Evolutionary conservation across 1,139 yeast species (phyloP).

Genomic region (Blastobotrys capitulatus): DNA sequence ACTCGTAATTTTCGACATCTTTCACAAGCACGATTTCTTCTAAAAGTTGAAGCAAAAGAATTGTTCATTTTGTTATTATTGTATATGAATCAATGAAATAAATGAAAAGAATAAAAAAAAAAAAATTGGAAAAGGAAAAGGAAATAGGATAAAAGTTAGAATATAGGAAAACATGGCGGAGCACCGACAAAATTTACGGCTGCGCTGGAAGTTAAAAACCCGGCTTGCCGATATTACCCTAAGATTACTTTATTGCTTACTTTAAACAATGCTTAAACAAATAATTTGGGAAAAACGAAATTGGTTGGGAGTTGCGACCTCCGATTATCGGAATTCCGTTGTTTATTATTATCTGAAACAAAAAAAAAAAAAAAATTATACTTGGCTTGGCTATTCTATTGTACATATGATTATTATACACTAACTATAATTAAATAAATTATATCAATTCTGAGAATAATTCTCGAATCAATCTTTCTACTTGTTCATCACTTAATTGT

Average conservation of each 20-base stretch:
- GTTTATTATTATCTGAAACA: too few species aligned
- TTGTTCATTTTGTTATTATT: neutral
- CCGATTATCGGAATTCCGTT: too few species aligned
- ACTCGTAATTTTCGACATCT: constrained; percentile 52
- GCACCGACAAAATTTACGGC: neutral
- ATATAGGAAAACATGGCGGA: constrained; percentile 1
- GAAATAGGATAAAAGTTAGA: neutral
- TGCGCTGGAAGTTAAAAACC: neutral
- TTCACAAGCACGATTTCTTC: constrained; percentile 51
- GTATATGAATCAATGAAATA: too few species aligned
- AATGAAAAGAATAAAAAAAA: neutral
- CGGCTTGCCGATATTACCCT: too few species aligned
- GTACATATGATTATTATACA: too few species aligned
- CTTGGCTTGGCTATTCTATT: too few species aligned
- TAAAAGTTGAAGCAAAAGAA: constrained; percentile 30
- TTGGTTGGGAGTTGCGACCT: too few species aligned
- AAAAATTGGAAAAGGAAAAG: neutral
- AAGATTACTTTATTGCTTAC: too few species aligned
- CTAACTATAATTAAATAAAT: neutral
- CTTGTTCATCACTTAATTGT: neutral
- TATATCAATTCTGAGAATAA: constrained; percentile 1
- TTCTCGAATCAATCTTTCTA: constrained; percentile 6
- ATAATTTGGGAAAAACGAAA: too few species aligned
- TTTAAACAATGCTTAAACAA: too few species aligned
- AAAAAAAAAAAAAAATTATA: too few species aligned